phyloP scores from a whole-genome alignment of 2,329 filamentous ascomycete genomes.

The Eutypa lata region DNA sequence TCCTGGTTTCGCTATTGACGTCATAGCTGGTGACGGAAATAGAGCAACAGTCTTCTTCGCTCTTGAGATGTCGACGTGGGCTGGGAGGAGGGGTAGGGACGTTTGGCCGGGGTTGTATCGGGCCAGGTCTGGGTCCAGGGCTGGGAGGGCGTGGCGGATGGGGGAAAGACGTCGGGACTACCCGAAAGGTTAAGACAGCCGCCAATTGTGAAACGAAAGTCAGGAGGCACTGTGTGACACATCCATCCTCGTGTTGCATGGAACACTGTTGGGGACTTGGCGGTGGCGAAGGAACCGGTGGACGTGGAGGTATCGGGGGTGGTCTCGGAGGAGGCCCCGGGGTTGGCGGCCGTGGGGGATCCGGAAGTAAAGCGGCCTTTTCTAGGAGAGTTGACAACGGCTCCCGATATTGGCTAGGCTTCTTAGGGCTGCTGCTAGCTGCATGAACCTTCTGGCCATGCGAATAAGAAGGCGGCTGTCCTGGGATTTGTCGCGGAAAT shows the following conservation, averaged over 20 bases:
- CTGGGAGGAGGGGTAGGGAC: conserved; percentile 27
- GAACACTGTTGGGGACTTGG: conserved; percentile 21
- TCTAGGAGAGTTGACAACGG: not conserved
- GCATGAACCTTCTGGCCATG: too few species aligned
- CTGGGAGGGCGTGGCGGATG: conserved; percentile 23
- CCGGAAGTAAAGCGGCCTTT: not conserved
- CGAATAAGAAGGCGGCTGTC: too few species aligned
- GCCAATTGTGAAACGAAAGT: conserved; percentile 7
- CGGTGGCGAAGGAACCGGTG: conserved; percentile 26
- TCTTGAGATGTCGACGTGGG: conserved; percentile 8
- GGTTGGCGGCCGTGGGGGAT: not conserved
- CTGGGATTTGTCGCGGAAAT: too few species aligned
- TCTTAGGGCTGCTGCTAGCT: not conserved
- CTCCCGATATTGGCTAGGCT: not conserved
- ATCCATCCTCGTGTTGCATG: conserved; percentile 1
- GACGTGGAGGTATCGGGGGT: conserved; percentile 16
- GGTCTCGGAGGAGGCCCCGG: not conserved
- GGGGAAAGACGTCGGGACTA: conserved; percentile 10
- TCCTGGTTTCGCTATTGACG: too few species aligned
- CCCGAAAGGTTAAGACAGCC: conserved; percentile 3
- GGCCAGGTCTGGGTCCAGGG: conserved; percentile 22
- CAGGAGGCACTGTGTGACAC: conserved; percentile 8
- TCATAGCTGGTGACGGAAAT: too few species aligned
- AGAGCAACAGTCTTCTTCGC: too few species aligned
- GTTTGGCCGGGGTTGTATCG: conserved; percentile 19